Percentiles rank a stretch among this genome's conserved stretches.
These are phyloP conservation scores for Veloporphyrellus conicus DNA, from an alignment of 1,284 basidiomycete genomes.

Conservation along the genomic window DNA sequence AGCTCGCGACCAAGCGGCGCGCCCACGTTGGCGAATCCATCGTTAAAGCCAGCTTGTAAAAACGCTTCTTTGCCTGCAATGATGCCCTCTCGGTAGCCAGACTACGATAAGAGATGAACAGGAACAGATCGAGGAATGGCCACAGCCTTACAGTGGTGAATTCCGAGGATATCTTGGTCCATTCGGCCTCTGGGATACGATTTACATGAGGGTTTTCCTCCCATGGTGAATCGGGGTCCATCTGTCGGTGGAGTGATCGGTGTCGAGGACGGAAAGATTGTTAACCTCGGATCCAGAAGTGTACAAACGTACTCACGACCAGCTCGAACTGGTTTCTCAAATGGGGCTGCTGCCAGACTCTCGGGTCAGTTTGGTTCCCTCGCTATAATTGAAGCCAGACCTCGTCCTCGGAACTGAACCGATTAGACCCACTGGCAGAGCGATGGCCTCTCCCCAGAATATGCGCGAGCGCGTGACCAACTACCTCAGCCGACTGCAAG, in stretches of 20 bases:
- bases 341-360: not conserved
- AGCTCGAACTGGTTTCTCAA: not conserved
- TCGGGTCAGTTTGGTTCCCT: too few species aligned
- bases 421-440: not conserved
- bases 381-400: not conserved
- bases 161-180: constrained; percentile 59
- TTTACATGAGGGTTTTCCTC: constrained; percentile 39
- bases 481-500: constrained; percentile 77
- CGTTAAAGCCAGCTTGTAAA: constrained; percentile 78
- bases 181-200: constrained; percentile 46
- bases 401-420: not conserved
- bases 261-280: not conserved
- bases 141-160: constrained; percentile 55
- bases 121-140: not conserved
- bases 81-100: constrained; percentile 85
- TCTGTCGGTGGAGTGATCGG: constrained; percentile 17
- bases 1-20: constrained; percentile 70
- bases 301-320: too few species aligned
- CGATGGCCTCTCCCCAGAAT: not conserved
- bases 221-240: constrained; percentile 58
- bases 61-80: constrained; percentile 77
- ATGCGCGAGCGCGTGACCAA: constrained; percentile 17
- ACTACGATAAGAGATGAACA: constrained; percentile 40
- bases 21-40: constrained; percentile 68
- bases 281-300: too few species aligned